phyloP scores from a whole-genome alignment of 306 rosid genomes.

The Cajanus cajan region DNA sequence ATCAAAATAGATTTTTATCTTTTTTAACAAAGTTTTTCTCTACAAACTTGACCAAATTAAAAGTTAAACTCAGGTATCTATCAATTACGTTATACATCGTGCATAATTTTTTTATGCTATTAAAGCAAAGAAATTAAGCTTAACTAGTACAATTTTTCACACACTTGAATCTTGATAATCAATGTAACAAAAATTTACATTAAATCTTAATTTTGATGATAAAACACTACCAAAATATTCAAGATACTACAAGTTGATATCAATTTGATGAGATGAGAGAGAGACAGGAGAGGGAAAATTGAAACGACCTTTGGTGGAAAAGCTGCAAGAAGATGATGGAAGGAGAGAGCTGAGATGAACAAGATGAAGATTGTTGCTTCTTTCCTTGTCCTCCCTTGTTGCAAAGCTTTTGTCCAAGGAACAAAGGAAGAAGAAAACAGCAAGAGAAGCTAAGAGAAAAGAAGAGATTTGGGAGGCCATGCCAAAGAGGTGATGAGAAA shows the following conservation, averaged over 20 bases:
- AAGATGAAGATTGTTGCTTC: conserved; percentile 12
- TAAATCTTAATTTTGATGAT: not conserved
- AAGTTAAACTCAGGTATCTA: too few species aligned
- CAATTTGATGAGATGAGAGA: not conserved
- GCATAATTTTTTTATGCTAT: too few species aligned
- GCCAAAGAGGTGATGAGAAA: not conserved
- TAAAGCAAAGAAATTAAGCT: too few species aligned
- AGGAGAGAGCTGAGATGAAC: conserved; percentile 48
- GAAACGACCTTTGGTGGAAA: conserved; percentile 44
- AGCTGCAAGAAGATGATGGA: conserved; percentile 55
- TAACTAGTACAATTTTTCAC: not conserved
- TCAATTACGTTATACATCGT: too few species aligned
- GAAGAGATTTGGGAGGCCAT: conserved; percentile 31
- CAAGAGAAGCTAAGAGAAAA: conserved; percentile 13
- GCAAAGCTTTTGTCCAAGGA: conserved; percentile 21
- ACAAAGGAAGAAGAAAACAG: not conserved
- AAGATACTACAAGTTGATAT: not conserved
- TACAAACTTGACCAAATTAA: too few species aligned
- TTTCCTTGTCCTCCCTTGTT: conserved; percentile 2
- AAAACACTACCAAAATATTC: not conserved
- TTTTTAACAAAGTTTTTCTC: too few species aligned
- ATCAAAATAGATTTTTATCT: too few species aligned
- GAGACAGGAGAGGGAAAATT: not conserved
- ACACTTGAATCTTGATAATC: not conserved
- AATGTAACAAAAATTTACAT: not conserved